Conservation (phyloP, 2,329 filamentous ascomycete species). For the Coniochaeta sp. region DNA sequence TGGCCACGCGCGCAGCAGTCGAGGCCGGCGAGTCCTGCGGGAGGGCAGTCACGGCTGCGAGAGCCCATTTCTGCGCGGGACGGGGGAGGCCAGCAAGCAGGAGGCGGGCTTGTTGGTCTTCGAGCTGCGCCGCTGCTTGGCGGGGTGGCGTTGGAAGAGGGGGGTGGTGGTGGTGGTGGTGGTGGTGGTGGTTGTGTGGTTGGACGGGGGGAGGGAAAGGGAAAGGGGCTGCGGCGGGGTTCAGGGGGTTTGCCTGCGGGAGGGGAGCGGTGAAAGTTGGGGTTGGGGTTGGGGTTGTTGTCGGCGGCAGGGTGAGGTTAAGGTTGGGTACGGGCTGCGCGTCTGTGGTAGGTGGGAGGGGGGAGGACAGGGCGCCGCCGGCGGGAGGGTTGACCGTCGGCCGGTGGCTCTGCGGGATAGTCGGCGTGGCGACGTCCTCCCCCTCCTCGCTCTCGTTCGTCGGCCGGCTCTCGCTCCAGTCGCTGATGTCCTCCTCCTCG, state of each 20-base stretch:
- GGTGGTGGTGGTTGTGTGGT: not conserved
- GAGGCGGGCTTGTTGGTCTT: not conserved
- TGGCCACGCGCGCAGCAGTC: slow-evolving; percentile 37
- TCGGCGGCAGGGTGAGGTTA: not conserved
- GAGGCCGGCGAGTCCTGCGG: slow-evolving; percentile 46
- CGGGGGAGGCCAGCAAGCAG: slow-evolving; percentile 30
- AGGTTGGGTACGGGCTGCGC: not conserved
- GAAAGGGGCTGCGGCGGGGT: not conserved
- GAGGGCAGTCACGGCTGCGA: slow-evolving; percentile 34
- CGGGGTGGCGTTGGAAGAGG: too few relatives aligned
- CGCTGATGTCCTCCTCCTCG: slow-evolving; percentile 67
- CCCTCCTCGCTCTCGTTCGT: too few relatives aligned
- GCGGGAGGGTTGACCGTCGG: not conserved
- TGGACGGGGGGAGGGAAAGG: not conserved
- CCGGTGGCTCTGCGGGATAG: not conserved
- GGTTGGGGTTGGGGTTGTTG: not conserved
- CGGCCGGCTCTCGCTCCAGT: slow-evolving; percentile 45
- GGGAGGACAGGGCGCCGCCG: not conserved
- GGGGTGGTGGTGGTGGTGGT: not conserved
- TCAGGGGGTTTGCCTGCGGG: too few relatives aligned
- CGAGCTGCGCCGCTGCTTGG: too few relatives aligned
- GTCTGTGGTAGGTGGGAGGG: not conserved
- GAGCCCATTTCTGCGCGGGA: slow-evolving; percentile 33
- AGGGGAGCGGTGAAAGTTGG: not conserved
- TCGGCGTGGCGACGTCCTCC: not conserved